Evolutionary conservation across 495 filamentous ascomycete species (phyloP), one percentile per base, ranked within the genome.

Genomic region (Cercophora samala): DNA sequence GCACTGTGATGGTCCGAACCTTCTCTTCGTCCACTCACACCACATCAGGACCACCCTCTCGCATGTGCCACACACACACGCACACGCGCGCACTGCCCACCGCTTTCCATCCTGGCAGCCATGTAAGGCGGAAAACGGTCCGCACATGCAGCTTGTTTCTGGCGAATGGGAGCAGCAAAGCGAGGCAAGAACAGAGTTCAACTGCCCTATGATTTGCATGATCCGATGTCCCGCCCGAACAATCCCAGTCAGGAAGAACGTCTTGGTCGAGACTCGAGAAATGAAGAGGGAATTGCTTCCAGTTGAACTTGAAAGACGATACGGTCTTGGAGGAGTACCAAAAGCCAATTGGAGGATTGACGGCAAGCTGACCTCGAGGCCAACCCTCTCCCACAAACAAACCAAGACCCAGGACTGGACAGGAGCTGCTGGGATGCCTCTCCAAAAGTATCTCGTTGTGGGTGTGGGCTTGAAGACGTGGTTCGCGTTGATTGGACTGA

Each of bases 91-190:
- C 54, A 56, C 59, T 68, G 59, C 11, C 63, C 70, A 66, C 65
- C 66, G 60, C 66, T 70, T n/a, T 72, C 64, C 52, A 73, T 72
- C 76, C 70, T 73, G 73, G 73, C 70, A 63, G 66, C 66, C 72
- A 76, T 78, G 75, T 77, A 74, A 70, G 76, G 76, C 76, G 76
- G 76, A 78, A 76, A 78, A 78, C 76, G 76, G 76, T 78, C 76
- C 76, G 76, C 76, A 64, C 75, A 71, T 78, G 76, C 76, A 78
- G 75, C 62, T 66, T 32, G 53, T 56, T 56, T 58, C 65, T 64
- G 70, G 67, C 75, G 74, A 77, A 77, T 77, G 65, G 68, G 75
- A 77, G 62, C 51, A 42, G 68, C 32, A 65, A 69, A 63, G 56
- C 64, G 67, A 66, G 56, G 65, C 61, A 69, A 66, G 61, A 58